These are phyloP conservation scores for Dictyostelium citrinum DNA, from an alignment of 78 protist genomes.

Conservation along the genomic window DNA sequence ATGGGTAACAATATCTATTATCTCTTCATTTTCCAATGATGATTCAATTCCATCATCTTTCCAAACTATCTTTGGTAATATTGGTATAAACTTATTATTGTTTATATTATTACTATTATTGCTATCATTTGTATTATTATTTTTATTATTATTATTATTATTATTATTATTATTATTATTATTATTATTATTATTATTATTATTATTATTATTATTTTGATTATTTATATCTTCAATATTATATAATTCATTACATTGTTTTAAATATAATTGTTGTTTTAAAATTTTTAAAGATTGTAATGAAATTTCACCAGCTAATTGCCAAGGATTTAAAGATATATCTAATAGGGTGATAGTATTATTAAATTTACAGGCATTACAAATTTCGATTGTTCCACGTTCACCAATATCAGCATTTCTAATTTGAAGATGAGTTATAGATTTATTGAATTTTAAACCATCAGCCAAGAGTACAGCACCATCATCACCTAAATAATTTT, in stretches of 20 bases:
- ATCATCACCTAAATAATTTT: slow-evolving; percentile 68
- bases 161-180: background rate
- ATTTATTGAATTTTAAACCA: slow-evolving; percentile 40
- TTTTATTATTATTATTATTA: no score
- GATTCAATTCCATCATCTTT: slow-evolving; percentile 65
- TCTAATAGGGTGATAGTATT: slow-evolving; percentile 16
- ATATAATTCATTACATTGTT: background rate
- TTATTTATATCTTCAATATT: background rate
- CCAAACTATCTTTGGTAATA: slow-evolving; percentile 23
- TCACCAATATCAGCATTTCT: slow-evolving; percentile 65
- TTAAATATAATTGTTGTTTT: slow-evolving; percentile 33
- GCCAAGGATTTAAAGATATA: slow-evolving; percentile 67
- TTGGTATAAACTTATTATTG: background rate
- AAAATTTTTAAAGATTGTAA: slow-evolving; percentile 19
- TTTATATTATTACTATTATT: background rate
- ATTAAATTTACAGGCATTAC: slow-evolving; percentile 52
- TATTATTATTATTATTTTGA: background rate
- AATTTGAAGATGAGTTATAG: slow-evolving; percentile 49
- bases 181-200: background rate
- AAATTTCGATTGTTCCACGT: slow-evolving; percentile 39
- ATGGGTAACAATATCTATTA: background rate
- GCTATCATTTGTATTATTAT: no score
- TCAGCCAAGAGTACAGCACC: slow-evolving; percentile 56
- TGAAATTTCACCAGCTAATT: slow-evolving; percentile 60
- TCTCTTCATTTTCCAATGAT: slow-evolving; percentile 37